Conservation (phyloP, 129 eudicot genomes). For the Heracleum sosnowskyi region DNA sequence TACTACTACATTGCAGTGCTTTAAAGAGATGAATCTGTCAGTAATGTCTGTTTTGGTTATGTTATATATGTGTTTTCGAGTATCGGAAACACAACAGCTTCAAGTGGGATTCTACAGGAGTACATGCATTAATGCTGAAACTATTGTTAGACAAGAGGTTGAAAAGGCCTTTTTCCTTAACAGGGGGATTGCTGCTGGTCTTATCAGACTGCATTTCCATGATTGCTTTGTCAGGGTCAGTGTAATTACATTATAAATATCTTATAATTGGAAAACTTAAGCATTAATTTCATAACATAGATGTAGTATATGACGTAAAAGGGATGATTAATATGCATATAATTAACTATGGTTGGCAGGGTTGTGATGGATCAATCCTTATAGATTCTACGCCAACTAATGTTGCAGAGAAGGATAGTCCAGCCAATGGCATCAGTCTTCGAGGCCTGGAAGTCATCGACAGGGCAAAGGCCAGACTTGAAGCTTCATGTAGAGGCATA, state of each 20-base stretch:
- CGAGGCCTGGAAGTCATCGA: constrained; percentile 44
- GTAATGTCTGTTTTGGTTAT: not conserved
- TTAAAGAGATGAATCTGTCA: constrained; percentile 9
- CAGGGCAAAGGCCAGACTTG: constrained; percentile 30
- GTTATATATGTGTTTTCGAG: not conserved
- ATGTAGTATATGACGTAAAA: no score
- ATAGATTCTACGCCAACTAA: constrained; percentile 12
- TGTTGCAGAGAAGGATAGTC: constrained; percentile 16
- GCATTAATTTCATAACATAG: not conserved
- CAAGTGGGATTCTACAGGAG: constrained; percentile 19
- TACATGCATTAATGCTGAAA: constrained; percentile 13
- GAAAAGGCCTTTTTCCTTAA: constrained; percentile 14
- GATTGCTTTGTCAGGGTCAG: constrained; percentile 47
- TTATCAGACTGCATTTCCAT: constrained; percentile 41
- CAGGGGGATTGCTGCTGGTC: constrained; percentile 43
- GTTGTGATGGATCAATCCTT: constrained; percentile 32
- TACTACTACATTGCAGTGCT: not conserved
- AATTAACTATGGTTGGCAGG: constrained; percentile 10
- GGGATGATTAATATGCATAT: not conserved
- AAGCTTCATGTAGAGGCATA: constrained; percentile 25
- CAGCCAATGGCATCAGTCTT: constrained; percentile 16
- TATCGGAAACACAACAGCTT: constrained; percentile 17
- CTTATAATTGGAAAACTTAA: not conserved
- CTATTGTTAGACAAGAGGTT: constrained; percentile 20
- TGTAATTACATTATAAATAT: no score